Evolutionary conservation across 345 rosid genomes (phyloP).

Genomic region (Boechera divaricarpa): DNA sequence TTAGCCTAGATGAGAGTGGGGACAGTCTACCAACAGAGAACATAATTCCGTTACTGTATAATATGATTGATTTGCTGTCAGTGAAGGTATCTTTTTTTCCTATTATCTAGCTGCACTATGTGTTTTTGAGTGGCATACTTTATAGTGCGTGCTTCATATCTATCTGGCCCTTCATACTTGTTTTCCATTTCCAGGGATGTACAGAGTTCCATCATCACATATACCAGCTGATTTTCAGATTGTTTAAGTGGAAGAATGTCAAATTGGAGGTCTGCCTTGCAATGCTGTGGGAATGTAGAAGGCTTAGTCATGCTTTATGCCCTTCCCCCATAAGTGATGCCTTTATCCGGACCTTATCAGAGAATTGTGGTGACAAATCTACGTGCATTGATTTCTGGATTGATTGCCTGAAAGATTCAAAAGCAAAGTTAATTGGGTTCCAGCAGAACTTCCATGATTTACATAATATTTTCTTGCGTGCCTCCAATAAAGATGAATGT

Average conservation of each 20-base stretch:
- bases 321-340: conserved; percentile 71
- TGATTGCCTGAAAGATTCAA: conserved; percentile 65
- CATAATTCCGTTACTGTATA: conserved; percentile 60
- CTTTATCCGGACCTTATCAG: conserved; percentile 54
- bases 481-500: conserved; percentile 42
- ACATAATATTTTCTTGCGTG: conserved; percentile 39
- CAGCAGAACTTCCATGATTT: conserved; percentile 58
- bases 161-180: conserved; percentile 25
- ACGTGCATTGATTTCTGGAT: conserved; percentile 69
- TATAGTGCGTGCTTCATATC: conserved; percentile 12
- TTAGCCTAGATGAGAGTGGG: conserved; percentile 44
- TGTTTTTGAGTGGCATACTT: conserved; percentile 7
- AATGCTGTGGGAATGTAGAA: conserved; percentile 77
- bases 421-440: conserved; percentile 63
- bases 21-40: conserved; percentile 48
- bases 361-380: conserved; percentile 55
- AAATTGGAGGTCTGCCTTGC: conserved; percentile 62
- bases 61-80: conserved; percentile 69
- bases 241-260: conserved; percentile 58
- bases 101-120: conserved; percentile 27
- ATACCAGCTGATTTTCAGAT: conserved; percentile 62
- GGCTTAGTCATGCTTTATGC: conserved; percentile 88
- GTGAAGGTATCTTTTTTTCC: conserved; percentile 61
- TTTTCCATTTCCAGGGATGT: conserved; percentile 61
- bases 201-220: conserved; percentile 51